Evolutionary conservation across 176 grass and related monocot species (phyloP), one percentile per base, ranked within the genome.

Genomic region (Rhynchospora tenuis): DNA sequence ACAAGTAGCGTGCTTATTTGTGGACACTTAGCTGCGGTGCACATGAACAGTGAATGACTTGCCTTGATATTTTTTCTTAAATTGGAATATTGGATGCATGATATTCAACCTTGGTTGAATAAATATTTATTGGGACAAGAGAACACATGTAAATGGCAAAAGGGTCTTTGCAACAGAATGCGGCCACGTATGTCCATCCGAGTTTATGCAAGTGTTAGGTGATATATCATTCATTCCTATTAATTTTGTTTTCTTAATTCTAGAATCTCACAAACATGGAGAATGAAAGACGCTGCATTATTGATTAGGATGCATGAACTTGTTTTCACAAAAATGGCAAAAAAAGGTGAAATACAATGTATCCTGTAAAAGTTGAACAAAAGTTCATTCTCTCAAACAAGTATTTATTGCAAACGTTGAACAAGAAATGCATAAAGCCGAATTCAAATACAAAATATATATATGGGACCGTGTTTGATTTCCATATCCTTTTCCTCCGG

Each of bases 171-270:
- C 44, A 82, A 45, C 16, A 62, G 55, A 52, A 66, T 14, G 20
- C n/a, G 59, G 42, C 80, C 80, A 65, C 61, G 80, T 64, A 31
- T 64, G 5, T 82, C 80, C 80, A 82, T 28, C 80, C 38, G 24
- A 82, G 52, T 82, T 82, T 20, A 66, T 63, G 61, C 80, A 82
- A 82, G 57, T 82, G 33, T 68, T 65, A 68, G 45, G 42, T 29
- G 58, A 38, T 38, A 38, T 26, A 81, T 31, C 31, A 22, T 62
- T 38, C 33, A 38, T 23, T 26, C 22, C 46, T 22, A 23, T 77
- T 54, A 20, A 19, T 47, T 20, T 74, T 55, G 3, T 77, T 46
- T 54, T 76, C 27, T 2, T 38, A 38, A 38, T 9, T 77, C 24
- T 76, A 19, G 73, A 55, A 76, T 76, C 73, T 77, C 73, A 16